Evolutionary conservation across 1,284 basidiomycete genomes (phyloP).

Genomic region (Ceratorhiza oryzae-sativae): DNA sequence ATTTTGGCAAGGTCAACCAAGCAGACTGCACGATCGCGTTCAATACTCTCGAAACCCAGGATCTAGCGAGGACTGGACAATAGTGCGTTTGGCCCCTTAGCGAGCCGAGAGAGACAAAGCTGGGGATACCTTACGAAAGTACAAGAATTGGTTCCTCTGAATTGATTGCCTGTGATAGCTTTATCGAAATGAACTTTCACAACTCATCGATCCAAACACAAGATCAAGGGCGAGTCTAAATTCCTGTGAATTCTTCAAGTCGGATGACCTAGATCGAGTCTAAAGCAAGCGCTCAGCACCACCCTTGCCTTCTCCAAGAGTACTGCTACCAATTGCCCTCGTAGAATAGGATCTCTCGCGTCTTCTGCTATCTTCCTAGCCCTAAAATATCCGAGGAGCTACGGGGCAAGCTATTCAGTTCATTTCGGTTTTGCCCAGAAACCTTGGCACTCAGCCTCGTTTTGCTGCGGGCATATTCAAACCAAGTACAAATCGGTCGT

Average conservation of each 20-base stretch:
- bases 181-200: not conserved
- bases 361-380: too few species aligned
- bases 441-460: not conserved
- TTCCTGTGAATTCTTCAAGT: too few species aligned
- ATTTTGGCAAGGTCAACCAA: conserved; percentile 93
- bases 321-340: too few species aligned
- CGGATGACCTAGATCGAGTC: too few species aligned
- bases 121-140: not conserved
- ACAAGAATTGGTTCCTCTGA: not conserved
- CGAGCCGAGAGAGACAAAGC: too few species aligned
- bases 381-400: not conserved
- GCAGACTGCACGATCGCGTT: conserved; percentile 87
- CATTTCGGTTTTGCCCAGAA: not conserved
- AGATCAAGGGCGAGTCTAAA: too few species aligned
- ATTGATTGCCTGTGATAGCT: too few species aligned
- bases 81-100: conserved; percentile 77
- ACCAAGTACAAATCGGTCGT: too few species aligned
- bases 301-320: too few species aligned
- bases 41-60: conserved; percentile 71
- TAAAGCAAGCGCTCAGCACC: too few species aligned
- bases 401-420: not conserved
- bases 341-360: too few species aligned
- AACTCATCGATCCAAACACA: too few species aligned
- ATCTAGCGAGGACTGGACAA: conserved; percentile 67
- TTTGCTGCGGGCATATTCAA: not conserved